Evolutionary conservation across 495 filamentous ascomycete genomes (phyloP), one percentile per base, ranked within the genome.

Genomic region (Lentithecium fluviatile): DNA sequence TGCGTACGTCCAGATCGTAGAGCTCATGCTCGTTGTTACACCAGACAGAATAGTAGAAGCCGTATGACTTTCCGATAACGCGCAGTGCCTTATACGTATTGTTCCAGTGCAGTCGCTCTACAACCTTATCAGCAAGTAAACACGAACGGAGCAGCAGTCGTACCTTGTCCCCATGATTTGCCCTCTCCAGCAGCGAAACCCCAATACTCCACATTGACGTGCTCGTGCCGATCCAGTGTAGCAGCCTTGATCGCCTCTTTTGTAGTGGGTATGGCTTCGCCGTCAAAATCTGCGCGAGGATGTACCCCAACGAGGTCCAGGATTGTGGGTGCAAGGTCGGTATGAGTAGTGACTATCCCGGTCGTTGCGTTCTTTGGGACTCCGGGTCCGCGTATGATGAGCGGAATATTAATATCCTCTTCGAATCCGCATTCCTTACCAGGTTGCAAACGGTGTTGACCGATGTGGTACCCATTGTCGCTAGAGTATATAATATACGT

Each of bases 401-500:
- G 74, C 0, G 87, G 87, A 0, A 90, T 80, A 34, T 87, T 85
- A 58, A 89, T 85, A 65, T 90, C 87, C 68, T 88, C 85, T 61
- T 89, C 85, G 51, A 82, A 89, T 0, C 84, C 84, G 55, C 83
- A 85, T 32, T 82, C 78, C 72, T 90, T 90, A 2, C 87, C 87
- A 0, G 87, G 85, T 7, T 83, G 83, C 32, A 89, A 65, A 7
- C 87, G 79, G 67, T 90, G 87, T 60, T 89, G 87, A 23, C 85
- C 81, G 51, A 90, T 86, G 60, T 89, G 85, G 70, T 85, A 89
- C 0, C 87, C 87, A 62, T 90, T 89, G 64, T 89, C 87, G 0
- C 81, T 84, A 0, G 85, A 85, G 69, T 86, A 89, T 48, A 90
- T 77, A 38, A 90, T 78, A 56, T 84, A 89, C 0, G 86, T 89